Base-by-base conservation (phyloP, 2,329 filamentous ascomycete genomes). In the Talaromyces verruculosus region DNA sequence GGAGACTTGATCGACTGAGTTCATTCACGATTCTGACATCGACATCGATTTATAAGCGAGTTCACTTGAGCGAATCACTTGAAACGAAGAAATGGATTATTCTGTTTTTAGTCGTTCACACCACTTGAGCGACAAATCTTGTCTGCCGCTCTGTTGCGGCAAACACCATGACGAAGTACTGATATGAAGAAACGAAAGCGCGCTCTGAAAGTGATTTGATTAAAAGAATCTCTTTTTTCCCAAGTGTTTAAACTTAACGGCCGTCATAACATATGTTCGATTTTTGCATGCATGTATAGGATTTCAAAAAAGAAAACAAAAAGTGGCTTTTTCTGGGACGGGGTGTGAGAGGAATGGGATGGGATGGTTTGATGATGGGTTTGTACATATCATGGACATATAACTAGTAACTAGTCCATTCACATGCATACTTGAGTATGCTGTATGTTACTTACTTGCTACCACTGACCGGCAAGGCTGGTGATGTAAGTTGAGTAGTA, bases 301-400 rank as follows among this genome's bases (percentile, higher is more conserved):
- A 53, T 53, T 33, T 30, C 15, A n/a, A 53, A 53, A 33, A 53
- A 10, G 15, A 53, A 53, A 53, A 53, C 8, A 53, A 53, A 53
- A 53, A 53, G 49, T 33, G 49, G 30, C 25, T 33, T 53, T 30
- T 30, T 30, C 45, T 49, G 45, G 45, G 22, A 49, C 13, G 22
- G 45, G 19, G 45, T 47, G 8, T 49, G 45, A 30, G 30, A 10
- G 25, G 47, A 51, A 17, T n/a, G 47, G 25, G 49, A n/a, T 33
- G 25, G 49, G 17, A 53, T 53, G 49, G 15, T 33, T 11, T 11
- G 49, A 33, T 53, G 15, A 33, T 30, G 25, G 17, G 28, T 53
- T 33, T 53, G 49, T 53, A 53, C 49, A 53, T 53, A 53, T 53
- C 28, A 53, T 53, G 49, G 49, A 53, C 17, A 53, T 11, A 30